Conservation (phyloP, 345 rosid species). For the Ceriops decandra region DNA sequence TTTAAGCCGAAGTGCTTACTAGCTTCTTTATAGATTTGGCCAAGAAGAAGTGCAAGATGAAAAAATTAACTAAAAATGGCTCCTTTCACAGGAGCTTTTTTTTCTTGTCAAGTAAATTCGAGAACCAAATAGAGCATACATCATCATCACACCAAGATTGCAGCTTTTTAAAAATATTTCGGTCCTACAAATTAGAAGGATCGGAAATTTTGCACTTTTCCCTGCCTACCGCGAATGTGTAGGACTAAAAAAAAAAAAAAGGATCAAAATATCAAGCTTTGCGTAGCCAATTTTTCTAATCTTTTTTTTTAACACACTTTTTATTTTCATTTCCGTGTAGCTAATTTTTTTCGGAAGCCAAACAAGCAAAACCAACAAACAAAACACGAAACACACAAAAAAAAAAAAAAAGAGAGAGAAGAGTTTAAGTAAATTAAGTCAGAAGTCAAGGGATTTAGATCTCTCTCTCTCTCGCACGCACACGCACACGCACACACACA, state of each 20-base stretch:
- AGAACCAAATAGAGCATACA: constrained; percentile 1
- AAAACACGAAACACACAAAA: not conserved
- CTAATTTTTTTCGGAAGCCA: constrained; percentile 9
- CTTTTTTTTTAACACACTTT: not conserved
- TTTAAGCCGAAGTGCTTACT: not conserved
- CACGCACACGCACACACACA: not conserved
- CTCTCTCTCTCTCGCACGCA: no score
- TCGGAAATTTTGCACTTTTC: no score
- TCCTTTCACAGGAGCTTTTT: not conserved
- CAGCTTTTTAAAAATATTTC: no score
- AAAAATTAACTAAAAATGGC: constrained; percentile 1
- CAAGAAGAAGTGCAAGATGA: not conserved
- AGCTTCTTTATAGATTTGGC: not conserved
- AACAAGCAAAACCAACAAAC: constrained; percentile 8
- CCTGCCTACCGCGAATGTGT: no score
- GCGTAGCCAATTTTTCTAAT: constrained; percentile 3
- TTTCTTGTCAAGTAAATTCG: not conserved
- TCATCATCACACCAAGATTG: not conserved
- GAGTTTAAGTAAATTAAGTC: not conserved
- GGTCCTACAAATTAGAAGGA: no score
- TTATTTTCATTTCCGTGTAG: not conserved
- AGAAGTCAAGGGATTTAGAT: constrained; percentile 3
- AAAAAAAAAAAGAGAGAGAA: no score
- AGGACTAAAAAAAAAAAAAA: no score
- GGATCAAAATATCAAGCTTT: not conserved